A percentile compares a stretch with the other conserved stretches of the same genome.
These are phyloP conservation scores for Isabelozyma heimii DNA, from an alignment of 805 yeast genomes.

Conservation along the genomic window DNA sequence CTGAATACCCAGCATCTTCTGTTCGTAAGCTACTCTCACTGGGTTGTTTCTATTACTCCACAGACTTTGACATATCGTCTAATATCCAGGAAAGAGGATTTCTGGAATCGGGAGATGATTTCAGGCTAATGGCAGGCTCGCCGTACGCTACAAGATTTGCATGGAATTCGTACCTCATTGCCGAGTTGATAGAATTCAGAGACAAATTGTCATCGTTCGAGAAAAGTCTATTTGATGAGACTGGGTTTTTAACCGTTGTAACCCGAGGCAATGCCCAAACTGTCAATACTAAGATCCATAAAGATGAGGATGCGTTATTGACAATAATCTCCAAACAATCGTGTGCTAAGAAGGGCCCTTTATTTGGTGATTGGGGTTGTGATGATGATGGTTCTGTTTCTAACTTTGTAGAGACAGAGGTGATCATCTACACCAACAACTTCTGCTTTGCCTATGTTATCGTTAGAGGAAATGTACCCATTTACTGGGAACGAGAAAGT, in stretches of 20 bases:
- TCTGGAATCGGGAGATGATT: constrained; percentile 9
- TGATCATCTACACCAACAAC: constrained; percentile 40
- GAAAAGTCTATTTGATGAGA: constrained; percentile 38
- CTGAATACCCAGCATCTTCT: constrained; percentile 41
- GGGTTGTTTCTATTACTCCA: constrained; percentile 50
- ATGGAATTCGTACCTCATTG: constrained; percentile 51
- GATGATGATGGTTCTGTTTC: constrained; percentile 56
- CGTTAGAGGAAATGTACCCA: constrained; percentile 53
- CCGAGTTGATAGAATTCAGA: constrained; percentile 46
- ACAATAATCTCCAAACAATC: constrained; percentile 54
- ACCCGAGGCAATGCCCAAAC: constrained; percentile 53
- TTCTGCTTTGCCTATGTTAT: constrained; percentile 45
- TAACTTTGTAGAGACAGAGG: constrained; percentile 52
- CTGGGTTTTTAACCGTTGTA: constrained; percentile 47
- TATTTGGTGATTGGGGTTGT: constrained; percentile 57
- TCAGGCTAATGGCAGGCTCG: constrained; percentile 28
- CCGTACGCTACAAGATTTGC: constrained; percentile 45
- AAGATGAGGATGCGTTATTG: constrained; percentile 36
- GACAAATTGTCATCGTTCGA: constrained; percentile 41
- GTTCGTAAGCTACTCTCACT: constrained; percentile 42
- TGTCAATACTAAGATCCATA: constrained; percentile 27
- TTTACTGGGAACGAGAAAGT: constrained; percentile 51
- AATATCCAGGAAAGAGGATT: constrained; percentile 45
- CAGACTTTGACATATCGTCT: constrained; percentile 45
- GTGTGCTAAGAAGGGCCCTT: constrained; percentile 44